phyloP scores from a whole-genome alignment of 2,329 filamentous ascomycete species.

The Aspergillus alliaceus region DNA sequence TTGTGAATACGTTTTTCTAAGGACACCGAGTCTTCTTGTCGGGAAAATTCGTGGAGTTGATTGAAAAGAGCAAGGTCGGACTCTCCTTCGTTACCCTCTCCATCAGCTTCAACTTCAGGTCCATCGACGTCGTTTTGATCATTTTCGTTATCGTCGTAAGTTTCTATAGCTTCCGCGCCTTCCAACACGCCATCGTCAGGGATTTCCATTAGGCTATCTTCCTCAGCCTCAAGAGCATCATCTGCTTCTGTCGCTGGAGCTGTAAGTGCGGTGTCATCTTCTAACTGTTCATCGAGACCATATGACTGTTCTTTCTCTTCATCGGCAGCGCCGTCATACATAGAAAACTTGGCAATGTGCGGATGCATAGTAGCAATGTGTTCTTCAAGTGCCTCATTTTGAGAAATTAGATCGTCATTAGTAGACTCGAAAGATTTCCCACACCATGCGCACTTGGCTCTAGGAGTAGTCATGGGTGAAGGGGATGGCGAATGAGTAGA shows the following conservation, averaged over 20 bases:
- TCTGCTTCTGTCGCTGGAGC: constrained; percentile 13
- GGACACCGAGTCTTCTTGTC: constrained; percentile 21
- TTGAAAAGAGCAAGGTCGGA: constrained; percentile 21
- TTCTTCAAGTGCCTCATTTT: constrained; percentile 30
- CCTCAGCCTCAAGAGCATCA: constrained; percentile 16
- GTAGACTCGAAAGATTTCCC: constrained; percentile 32
- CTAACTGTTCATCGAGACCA: constrained; percentile 17
- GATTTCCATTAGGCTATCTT: constrained; percentile 16
- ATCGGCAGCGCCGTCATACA: constrained; percentile 26
- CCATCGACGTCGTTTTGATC: constrained; percentile 18
- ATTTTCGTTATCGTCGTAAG: constrained; percentile 18
- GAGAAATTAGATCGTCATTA: constrained; percentile 22
- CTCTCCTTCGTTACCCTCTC: constrained; percentile 21
- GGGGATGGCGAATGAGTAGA: constrained; percentile 38
- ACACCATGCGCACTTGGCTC: constrained; percentile 39
- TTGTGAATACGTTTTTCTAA: constrained; percentile 33
- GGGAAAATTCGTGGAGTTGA: constrained; percentile 23
- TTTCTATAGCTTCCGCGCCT: constrained; percentile 14
- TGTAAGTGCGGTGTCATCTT: constrained; percentile 11
- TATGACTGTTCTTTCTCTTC: constrained; percentile 21
- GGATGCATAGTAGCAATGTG: constrained; percentile 38
- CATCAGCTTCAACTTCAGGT: constrained; percentile 18
- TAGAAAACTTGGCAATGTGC: constrained; percentile 25
- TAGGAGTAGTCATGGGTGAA: constrained; percentile 21
- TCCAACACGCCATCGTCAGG: constrained; percentile 18